Evolutionary conservation across 805 yeast genomes (phyloP).

Genomic region (Hanseniaspora guilliermondii): DNA sequence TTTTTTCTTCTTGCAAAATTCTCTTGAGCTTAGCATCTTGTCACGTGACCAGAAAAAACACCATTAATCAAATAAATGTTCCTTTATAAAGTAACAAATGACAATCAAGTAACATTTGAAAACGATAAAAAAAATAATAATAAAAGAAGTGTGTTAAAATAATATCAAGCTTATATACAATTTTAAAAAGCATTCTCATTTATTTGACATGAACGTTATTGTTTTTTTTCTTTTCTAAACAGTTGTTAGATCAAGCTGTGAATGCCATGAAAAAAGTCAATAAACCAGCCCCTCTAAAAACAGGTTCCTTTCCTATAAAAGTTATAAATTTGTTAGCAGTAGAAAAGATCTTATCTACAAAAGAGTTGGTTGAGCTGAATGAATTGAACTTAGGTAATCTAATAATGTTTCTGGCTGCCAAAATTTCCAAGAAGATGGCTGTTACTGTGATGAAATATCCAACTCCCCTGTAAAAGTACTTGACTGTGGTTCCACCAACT

Average conservation of each 20-base stretch:
- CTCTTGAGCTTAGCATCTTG: too few species aligned
- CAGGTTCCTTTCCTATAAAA: conserved; percentile 3
- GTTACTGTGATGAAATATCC: conserved; percentile 1
- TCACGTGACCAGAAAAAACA: too few species aligned
- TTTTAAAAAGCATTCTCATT: neutral
- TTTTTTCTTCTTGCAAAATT: too few species aligned
- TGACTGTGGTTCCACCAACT: conserved; percentile 4
- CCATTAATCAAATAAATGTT: too few species aligned
- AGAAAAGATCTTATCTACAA: neutral
- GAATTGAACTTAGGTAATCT: neutral
- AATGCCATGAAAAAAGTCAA: conserved; percentile 7
- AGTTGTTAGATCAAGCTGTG: neutral
- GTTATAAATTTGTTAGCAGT: neutral
- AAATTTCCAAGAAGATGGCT: neutral
- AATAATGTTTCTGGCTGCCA: neutral
- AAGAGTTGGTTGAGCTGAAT: neutral
- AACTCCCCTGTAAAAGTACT: neutral
- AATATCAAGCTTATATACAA: too few species aligned
- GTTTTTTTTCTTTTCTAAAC: neutral
- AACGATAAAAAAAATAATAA: too few species aligned
- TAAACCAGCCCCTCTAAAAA: neutral
- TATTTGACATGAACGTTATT: too few species aligned
- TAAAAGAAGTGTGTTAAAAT: too few species aligned
- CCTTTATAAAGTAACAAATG: too few species aligned
- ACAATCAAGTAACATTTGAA: too few species aligned